Evolutionary conservation across 805 yeast genomes (phyloP).

Genomic region (Ascoidea tarda): DNA sequence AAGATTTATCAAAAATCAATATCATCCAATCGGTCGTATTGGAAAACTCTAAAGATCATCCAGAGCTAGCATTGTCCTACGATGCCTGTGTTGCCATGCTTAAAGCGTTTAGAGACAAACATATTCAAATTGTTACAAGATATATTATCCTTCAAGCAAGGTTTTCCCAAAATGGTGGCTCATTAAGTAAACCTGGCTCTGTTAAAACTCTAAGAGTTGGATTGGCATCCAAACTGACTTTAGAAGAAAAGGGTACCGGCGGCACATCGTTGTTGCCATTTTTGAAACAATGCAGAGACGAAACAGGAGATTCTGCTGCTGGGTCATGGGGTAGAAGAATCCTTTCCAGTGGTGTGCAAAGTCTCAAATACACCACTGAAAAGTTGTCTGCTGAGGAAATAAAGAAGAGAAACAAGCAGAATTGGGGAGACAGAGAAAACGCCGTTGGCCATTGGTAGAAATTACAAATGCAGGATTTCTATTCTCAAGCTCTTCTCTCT

Average conservation of each 20-base stretch:
- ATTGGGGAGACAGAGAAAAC: too few species aligned
- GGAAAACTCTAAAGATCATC: constrained; percentile 21
- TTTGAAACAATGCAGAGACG: constrained; percentile 90
- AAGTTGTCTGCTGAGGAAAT: too few species aligned
- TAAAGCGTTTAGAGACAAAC: constrained; percentile 81
- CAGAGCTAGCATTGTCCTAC: constrained; percentile 56
- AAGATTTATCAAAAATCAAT: constrained; percentile 40
- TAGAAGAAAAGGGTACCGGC: constrained; percentile 69
- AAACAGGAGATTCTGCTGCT: constrained; percentile 88
- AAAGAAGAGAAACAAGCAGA: too few species aligned
- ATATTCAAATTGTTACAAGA: constrained; percentile 83
- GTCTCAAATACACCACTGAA: too few species aligned
- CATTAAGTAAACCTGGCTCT: constrained; percentile 14
- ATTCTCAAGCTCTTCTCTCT: too few species aligned
- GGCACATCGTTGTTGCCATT: constrained; percentile 88
- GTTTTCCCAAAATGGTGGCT: constrained; percentile 35
- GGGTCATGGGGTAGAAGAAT: constrained; percentile 81
- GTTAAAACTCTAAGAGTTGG: constrained; percentile 52
- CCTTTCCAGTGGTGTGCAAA: constrained; percentile 13
- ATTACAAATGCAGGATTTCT: too few species aligned
- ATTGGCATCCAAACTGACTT: constrained; percentile 35
- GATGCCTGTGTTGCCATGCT: constrained; percentile 87
- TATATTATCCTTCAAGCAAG: constrained; percentile 74
- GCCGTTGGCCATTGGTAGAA: too few species aligned
- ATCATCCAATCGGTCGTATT: constrained; percentile 53